Evolutionary conservation across 106 monocot genomes (phyloP).

Genomic region (Phalaenopsis aphrodite): DNA sequence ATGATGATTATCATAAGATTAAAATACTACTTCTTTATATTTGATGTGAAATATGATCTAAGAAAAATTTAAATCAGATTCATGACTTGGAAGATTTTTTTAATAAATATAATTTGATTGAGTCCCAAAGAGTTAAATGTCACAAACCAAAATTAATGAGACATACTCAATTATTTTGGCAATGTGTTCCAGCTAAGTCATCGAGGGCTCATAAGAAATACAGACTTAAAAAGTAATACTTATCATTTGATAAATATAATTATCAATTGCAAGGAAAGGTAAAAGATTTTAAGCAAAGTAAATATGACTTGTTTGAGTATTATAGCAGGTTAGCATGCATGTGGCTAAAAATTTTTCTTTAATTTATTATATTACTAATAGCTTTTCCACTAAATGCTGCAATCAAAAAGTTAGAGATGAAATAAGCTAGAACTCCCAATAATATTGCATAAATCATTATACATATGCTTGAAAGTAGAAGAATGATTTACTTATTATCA

Average conservation of each 20-base stretch:
- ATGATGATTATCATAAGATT: background rate
- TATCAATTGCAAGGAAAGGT: too few species aligned
- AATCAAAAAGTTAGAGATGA: background rate
- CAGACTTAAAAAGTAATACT: background rate
- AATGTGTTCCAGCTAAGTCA: background rate
- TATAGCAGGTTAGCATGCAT: background rate
- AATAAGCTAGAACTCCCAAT: background rate
- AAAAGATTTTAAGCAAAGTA: background rate
- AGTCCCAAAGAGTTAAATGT: background rate
- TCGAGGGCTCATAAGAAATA: background rate
- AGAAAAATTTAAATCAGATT: background rate
- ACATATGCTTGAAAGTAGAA: background rate
- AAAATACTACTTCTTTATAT: background rate
- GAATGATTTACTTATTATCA: background rate
- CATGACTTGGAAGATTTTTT: background rate
- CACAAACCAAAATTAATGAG: background rate
- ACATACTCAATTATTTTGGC: background rate
- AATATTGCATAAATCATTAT: background rate
- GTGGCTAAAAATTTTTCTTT: background rate
- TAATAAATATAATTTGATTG: too few species aligned
- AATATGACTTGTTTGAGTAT: background rate
- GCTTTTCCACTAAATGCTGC: background rate
- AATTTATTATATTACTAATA: background rate
- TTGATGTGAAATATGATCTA: background rate
- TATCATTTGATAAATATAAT: background rate